A percentile compares a stretch with the other conserved stretches of the same genome.
Conservation (phyloP, 2,329 filamentous ascomycete genomes). For the Cladosporium sp. region DNA sequence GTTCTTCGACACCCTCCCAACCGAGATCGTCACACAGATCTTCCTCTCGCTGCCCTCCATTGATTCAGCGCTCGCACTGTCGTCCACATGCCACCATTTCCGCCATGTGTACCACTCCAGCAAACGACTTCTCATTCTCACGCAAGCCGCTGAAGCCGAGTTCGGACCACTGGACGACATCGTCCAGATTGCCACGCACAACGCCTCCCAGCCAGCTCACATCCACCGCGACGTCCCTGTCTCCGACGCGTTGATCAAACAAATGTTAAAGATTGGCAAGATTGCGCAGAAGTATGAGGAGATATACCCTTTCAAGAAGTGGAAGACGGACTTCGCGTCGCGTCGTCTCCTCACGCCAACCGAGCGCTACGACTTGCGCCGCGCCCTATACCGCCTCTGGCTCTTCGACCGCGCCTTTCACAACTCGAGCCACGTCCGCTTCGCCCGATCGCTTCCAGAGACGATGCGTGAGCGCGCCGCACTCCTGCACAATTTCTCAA, state of each 20-base stretch:
- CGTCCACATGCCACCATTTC: constrained; percentile 50
- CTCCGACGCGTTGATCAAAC: constrained; percentile 49
- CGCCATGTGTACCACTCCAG: constrained; percentile 47
- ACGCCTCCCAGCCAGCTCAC: constrained; percentile 53
- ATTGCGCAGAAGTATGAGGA: constrained; percentile 53
- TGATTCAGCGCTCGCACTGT: constrained; percentile 48
- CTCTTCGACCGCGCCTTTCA: constrained; percentile 55
- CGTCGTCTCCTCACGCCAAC: constrained; percentile 46
- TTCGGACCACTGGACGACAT: constrained; percentile 54
- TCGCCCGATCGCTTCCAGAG: constrained; percentile 41
- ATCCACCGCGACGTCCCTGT: constrained; percentile 46
- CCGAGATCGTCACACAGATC: constrained; percentile 53
- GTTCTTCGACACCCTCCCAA: constrained; percentile 50
- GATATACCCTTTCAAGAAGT: constrained; percentile 59
- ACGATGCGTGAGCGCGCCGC: constrained; percentile 47
- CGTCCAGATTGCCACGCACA: constrained; percentile 55
- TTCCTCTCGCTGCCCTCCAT: constrained; percentile 49
- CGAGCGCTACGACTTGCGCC: constrained; percentile 48
- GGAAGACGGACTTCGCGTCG: constrained; percentile 51
- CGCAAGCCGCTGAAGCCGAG: constrained; percentile 47
- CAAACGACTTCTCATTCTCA: constrained; percentile 50
- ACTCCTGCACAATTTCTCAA: constrained; percentile 55
- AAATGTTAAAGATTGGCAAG: constrained; percentile 48
- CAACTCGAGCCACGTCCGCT: constrained; percentile 45
- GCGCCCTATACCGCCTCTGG: constrained; percentile 57